phyloP scores from a whole-genome alignment of 352 stramenopile species.

The Plasmopara halstedii region DNA sequence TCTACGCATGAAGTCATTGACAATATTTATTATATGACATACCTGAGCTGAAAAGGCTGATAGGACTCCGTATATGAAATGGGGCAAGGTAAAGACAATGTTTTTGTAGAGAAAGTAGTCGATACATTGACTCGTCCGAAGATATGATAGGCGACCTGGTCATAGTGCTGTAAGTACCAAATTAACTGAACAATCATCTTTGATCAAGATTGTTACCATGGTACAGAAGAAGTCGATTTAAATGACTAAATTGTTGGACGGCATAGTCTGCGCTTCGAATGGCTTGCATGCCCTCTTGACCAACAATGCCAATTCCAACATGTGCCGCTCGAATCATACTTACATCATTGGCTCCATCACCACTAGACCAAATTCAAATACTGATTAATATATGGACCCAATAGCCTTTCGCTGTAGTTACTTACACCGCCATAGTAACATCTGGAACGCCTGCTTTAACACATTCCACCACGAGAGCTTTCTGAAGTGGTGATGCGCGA shows the following conservation, averaged over 20 bases:
- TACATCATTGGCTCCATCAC: conserved; percentile 99
- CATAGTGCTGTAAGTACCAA: background rate
- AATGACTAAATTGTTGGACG: conserved; percentile 76
- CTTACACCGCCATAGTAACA: conserved; percentile 91
- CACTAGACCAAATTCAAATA: conserved; percentile 37
- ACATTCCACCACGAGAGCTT: conserved; percentile 90
- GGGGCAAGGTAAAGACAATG: conserved; percentile 85
- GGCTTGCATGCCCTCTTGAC: conserved; percentile 93
- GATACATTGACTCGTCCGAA: conserved; percentile 92
- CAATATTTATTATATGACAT: background rate
- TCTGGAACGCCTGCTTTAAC: conserved; percentile 77
- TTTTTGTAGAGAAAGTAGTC: conserved; percentile 99
- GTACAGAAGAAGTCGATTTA: conserved; percentile 61
- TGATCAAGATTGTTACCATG: conserved; percentile 35
- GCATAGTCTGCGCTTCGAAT: conserved; percentile 76
- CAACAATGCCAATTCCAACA: conserved; percentile 96
- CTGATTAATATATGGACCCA: conserved; percentile 11
- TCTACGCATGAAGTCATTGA: background rate
- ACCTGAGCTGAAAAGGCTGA: conserved; percentile 86
- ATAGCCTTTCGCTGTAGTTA: background rate
- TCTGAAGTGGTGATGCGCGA: conserved; percentile 84
- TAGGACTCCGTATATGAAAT: conserved; percentile 83
- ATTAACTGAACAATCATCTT: background rate
- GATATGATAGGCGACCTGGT: conserved; percentile 93
- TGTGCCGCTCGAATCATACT: conserved; percentile 99